Evolutionary conservation across 768 basidiomycete genomes (phyloP).

Genomic region (Trametes cinnabarina): DNA sequence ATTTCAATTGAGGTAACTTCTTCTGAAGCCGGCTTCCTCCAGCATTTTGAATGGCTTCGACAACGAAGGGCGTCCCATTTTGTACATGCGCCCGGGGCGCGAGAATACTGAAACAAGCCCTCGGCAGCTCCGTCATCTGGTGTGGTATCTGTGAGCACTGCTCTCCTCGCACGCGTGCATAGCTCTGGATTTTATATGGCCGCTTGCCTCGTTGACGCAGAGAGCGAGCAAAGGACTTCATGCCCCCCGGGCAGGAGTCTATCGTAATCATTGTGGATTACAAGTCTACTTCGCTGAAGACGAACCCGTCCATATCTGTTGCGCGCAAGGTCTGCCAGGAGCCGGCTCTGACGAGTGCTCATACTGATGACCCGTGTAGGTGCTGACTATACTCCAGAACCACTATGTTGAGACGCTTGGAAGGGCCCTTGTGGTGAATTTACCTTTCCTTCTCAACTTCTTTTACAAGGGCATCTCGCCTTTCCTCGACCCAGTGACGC

Average conservation of each 20-base stretch:
- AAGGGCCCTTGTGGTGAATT: slow-evolving; percentile 78
- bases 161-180: neutral
- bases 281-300: slow-evolving; percentile 74
- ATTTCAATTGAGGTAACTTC: neutral
- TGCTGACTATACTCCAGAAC: slow-evolving; percentile 77
- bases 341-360: neutral
- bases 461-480: slow-evolving; percentile 84
- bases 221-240: slow-evolving; percentile 85
- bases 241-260: slow-evolving; percentile 82
- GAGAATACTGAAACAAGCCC: slow-evolving; percentile 81
- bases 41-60: slow-evolving; percentile 87
- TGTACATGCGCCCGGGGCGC: slow-evolving; percentile 85
- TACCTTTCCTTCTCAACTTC: slow-evolving; percentile 69
- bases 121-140: slow-evolving; percentile 80
- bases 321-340: slow-evolving; percentile 58
- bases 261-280: slow-evolving; percentile 86
- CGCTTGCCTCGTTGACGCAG: slow-evolving; percentile 35
- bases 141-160: slow-evolving; percentile 76
- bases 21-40: neutral
- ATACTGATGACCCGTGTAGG: slow-evolving; percentile 33
- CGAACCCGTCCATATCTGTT: slow-evolving; percentile 80
- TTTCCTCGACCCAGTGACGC: slow-evolving; percentile 84
- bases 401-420: slow-evolving; percentile 90
- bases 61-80: slow-evolving; percentile 78
- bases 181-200: neutral